Conservation (phyloP, 129 eudicot genomes). For the Escallonia herrerae region DNA sequence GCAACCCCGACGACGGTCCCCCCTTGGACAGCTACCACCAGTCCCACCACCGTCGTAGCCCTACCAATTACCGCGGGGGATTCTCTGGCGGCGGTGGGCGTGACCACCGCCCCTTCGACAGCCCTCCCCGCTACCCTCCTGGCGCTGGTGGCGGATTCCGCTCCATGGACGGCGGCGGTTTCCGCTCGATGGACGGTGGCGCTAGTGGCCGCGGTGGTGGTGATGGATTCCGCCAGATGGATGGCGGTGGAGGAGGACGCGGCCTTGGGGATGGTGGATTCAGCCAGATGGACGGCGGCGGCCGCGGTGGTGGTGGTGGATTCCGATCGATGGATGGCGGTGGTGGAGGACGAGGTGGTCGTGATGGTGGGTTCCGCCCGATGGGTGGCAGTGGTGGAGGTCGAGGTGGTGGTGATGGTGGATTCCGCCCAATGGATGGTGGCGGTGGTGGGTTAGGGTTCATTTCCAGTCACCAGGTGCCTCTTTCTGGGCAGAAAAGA, state of each 20-base stretch:
- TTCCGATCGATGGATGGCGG: too few relatives aligned
- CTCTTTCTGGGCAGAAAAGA: slow-evolving; percentile 62
- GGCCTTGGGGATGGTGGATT: slow-evolving; percentile 33
- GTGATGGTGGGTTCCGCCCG: too few relatives aligned
- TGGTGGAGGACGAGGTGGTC: too few relatives aligned
- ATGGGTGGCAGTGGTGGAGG: too few relatives aligned
- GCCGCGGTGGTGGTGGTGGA: slow-evolving; percentile 9
- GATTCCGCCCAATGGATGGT: slow-evolving; percentile 38
- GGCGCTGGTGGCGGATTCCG: background rate
- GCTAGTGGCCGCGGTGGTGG: slow-evolving; percentile 17
- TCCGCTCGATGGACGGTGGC: too few relatives aligned
- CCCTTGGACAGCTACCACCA: slow-evolving; percentile 7
- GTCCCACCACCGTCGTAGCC: slow-evolving; percentile 29
- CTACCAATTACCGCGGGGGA: slow-evolving; percentile 27
- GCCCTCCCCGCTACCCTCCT: slow-evolving; percentile 48
- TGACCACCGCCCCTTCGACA: slow-evolving; percentile 40
- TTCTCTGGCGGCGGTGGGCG: slow-evolving; percentile 27
- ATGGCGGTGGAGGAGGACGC: slow-evolving; percentile 26
- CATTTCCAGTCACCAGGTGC: slow-evolving; percentile 32
- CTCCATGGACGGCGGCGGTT: too few relatives aligned
- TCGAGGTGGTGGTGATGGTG: slow-evolving; percentile 33
- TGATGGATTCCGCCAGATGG: slow-evolving; percentile 43
- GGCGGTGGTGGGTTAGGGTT: slow-evolving; percentile 32
- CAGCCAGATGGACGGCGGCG: slow-evolving; percentile 32
- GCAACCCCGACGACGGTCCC: slow-evolving; percentile 29